Evolutionary conservation across 768 basidiomycete species (phyloP).

Genomic region (Naematelia encephala): DNA sequence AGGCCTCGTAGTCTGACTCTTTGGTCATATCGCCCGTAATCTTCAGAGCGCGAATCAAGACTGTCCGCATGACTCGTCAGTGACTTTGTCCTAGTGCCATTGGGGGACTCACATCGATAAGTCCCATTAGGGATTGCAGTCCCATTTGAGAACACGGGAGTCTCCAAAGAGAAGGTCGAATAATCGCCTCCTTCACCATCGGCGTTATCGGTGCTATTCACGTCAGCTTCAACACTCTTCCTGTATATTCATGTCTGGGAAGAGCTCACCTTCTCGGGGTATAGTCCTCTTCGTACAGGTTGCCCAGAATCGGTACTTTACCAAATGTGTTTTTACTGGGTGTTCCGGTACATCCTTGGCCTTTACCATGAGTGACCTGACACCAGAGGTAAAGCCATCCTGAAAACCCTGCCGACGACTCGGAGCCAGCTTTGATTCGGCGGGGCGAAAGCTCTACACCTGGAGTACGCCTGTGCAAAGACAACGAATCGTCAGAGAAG

Average conservation of each 20-base stretch:
- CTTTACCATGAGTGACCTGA: conserved; percentile 26
- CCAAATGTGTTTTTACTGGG: conserved; percentile 28
- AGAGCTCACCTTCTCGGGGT: conserved; percentile 55
- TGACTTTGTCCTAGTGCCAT: background rate
- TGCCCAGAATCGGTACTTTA: conserved; percentile 56
- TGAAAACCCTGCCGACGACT: background rate
- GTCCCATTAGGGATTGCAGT: conserved; percentile 54
- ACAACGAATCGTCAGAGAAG: too few relatives aligned
- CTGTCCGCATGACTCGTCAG: conserved; percentile 8
- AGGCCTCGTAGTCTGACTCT: conserved; percentile 55
- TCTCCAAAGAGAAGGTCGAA: conserved; percentile 40
- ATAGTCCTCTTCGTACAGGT: conserved; percentile 56
- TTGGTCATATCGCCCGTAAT: conserved; percentile 54
- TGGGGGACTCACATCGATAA: conserved; percentile 49
- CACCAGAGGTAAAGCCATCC: conserved; percentile 17
- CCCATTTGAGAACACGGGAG: conserved; percentile 51
- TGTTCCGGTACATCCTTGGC: conserved; percentile 15
- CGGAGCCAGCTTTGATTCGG: background rate
- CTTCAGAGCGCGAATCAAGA: conserved; percentile 55
- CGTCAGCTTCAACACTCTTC: background rate
- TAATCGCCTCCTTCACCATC: conserved; percentile 46
- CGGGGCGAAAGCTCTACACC: too few relatives aligned
- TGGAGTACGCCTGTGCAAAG: too few relatives aligned
- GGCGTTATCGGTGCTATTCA: conserved; percentile 10
- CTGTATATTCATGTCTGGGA: background rate